Conservation (phyloP, 768 basidiomycete genomes). For the Leccinum incarnatum region DNA sequence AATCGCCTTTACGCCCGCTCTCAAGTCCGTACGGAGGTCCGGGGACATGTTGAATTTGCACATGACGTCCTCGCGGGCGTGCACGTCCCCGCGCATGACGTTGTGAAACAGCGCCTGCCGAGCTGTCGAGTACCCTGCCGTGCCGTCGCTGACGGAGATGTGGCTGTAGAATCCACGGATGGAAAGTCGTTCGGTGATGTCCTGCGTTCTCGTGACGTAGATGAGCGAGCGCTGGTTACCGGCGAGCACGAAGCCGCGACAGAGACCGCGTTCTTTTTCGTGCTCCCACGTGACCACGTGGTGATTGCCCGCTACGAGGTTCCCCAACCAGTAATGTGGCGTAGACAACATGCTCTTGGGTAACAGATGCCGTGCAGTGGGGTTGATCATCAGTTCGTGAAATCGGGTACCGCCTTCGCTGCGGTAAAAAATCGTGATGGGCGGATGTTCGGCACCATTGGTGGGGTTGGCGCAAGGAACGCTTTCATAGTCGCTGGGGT, state of each 20-base stretch:
- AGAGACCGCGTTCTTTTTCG: conserved; percentile 20
- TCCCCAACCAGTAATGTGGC: conserved; percentile 31
- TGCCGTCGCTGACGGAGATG: conserved; percentile 36
- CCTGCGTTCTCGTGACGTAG: conserved; percentile 26
- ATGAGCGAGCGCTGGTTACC: conserved; percentile 34
- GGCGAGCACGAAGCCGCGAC: conserved; percentile 31
- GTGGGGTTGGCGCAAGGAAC: conserved; percentile 13
- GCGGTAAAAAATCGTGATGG: conserved; percentile 34
- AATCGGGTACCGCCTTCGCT: conserved; percentile 28
- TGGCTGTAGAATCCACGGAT: conserved; percentile 34
- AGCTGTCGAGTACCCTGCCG: conserved; percentile 20
- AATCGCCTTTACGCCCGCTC: conserved; percentile 44
- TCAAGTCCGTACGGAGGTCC: conserved; percentile 18
- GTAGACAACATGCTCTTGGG: conserved; percentile 23
- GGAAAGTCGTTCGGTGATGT: conserved; percentile 26
- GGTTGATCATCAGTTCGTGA: conserved; percentile 30
- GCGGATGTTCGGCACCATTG: conserved; percentile 28
- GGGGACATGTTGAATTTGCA: conserved; percentile 24
- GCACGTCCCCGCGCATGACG: conserved; percentile 19
- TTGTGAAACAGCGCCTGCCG: conserved; percentile 21
- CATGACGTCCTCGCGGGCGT: conserved; percentile 19
- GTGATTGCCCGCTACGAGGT: conserved; percentile 22
- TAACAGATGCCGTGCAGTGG: conserved; percentile 21
- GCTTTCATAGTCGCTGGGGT: conserved; percentile 26
- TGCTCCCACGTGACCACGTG: conserved; percentile 29